Base-by-base conservation (phyloP, 2,329 filamentous ascomycete species). In the Pseudopithomyces maydicus region DNA sequence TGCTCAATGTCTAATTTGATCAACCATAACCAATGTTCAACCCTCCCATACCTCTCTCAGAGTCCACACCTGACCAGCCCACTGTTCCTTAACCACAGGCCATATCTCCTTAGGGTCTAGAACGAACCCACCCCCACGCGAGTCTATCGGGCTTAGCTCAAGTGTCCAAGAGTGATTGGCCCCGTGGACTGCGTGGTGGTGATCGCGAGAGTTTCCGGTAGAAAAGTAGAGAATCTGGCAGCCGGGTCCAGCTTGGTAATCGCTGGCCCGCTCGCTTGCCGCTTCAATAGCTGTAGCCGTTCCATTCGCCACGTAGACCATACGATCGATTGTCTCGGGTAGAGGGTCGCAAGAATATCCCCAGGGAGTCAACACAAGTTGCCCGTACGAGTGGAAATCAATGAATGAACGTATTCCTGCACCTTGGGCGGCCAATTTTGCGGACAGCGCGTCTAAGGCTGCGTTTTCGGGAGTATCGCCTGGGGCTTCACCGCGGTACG, bases 101-200 rank as follows among this genome's bases (percentile, higher is more conserved):
- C 45, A 23, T 29, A 48, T 48, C 17, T 48, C 19, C 19, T 48
- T 29, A 7, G 47, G 32, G 4, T 29, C 29, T 35, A 51, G 22
- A 8, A 52, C 50, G 20, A 44, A 44, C 15, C 39, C 50, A 17
- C 50, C 50, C 19, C 38, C 50, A 22, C 29, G 11, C 36, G 17
- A 4, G 12, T 44, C 23, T n/a, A 23, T 14, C 10, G 50, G 50
- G 32, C 50, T 52, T 36, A 52, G 33, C 50, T 52, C 50, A 6
- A 52, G 39, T 6, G 50, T 52, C 50, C 50, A 52, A 6, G 50
- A 52, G 22, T 52, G 50, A 44, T 52, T 52, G 15, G 50, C 50
- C 11, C 50, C 50, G 11, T 29, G 38, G 11, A 52, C 50, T 11
- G 35, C 36, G 22, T 52, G 33, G 20, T 52, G 50, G 32, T 44